Evolutionary conservation across 345 rosid species (phyloP).

Genomic region (Syzygium jambos): DNA sequence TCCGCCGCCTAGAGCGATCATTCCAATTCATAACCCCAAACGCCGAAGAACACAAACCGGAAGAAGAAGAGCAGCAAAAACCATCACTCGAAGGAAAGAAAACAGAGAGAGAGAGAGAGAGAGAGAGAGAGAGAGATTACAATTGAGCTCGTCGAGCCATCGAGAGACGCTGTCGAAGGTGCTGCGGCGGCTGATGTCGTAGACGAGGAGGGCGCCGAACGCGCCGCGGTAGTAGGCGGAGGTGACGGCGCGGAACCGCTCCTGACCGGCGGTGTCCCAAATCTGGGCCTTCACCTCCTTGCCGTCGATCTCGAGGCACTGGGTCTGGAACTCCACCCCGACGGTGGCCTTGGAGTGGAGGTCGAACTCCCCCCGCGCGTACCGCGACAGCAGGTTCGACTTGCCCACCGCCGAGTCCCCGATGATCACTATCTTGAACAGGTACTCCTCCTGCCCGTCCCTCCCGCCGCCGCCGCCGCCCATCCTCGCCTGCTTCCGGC

Average conservation of each 20-base stretch:
- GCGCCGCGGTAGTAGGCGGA: conserved; percentile 12
- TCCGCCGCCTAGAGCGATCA: background rate
- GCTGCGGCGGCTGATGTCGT: conserved; percentile 7
- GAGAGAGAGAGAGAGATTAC: background rate
- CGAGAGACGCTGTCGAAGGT: conserved; percentile 10
- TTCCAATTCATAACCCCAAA: background rate
- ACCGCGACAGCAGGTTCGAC: conserved; percentile 27
- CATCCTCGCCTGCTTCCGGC: background rate
- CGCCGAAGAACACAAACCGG: background rate
- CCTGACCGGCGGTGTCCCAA: conserved; percentile 37
- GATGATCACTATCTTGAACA: conserved; percentile 26
- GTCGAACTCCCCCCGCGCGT: conserved; percentile 27
- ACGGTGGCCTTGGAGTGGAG: conserved; percentile 30
- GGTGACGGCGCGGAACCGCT: conserved; percentile 13
- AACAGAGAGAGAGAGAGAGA: background rate
- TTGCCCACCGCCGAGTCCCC: conserved; percentile 39
- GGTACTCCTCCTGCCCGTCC: conserved; percentile 1
- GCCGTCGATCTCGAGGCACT: conserved; percentile 4
- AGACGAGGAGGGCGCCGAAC: conserved; percentile 6
- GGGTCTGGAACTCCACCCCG: conserved; percentile 32
- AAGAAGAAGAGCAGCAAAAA: background rate
- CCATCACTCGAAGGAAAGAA: background rate
- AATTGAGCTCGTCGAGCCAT: conserved; percentile 10
- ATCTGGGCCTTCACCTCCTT: conserved; percentile 13
- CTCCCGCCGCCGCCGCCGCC: background rate